Evolutionary conservation across 129 eudicot genomes (phyloP).

Genomic region (Flaveria trinervia): DNA sequence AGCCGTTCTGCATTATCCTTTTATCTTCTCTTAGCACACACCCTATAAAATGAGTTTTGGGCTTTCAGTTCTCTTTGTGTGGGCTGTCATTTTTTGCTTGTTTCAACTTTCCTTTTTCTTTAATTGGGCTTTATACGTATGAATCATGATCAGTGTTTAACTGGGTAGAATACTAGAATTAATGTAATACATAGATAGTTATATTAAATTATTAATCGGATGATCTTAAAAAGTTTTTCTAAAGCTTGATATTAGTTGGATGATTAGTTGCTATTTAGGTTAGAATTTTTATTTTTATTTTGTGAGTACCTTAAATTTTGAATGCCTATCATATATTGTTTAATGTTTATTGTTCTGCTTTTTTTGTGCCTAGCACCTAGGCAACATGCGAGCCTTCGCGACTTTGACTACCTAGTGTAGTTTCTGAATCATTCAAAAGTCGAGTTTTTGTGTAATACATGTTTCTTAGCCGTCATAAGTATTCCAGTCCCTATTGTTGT

Average conservation of each 20-base stretch:
- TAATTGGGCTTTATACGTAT: neutral
- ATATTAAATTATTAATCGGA: no score
- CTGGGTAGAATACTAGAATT: neutral
- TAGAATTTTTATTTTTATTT: neutral
- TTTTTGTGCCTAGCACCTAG: neutral
- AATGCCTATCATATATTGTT: neutral
- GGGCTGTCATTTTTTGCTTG: no score
- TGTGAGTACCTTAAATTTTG: neutral
- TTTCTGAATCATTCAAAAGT: neutral
- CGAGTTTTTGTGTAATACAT: neutral
- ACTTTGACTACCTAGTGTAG: neutral
- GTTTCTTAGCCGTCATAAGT: neutral
- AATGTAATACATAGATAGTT: neutral
- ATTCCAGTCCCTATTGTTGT: neutral
- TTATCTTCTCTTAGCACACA: no score
- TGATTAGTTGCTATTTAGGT: neutral
- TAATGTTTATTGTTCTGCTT: neutral
- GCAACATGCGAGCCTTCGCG: neutral
- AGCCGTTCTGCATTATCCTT: no score
- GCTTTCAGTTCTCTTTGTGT: no score
- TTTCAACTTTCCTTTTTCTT: neutral
- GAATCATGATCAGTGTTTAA: neutral
- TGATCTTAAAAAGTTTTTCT: no score
- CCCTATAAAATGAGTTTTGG: no score
- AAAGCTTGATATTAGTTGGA: neutral